phyloP scores from a whole-genome alignment of 176 grass and related monocot genomes.

The Dendrocalamus sinicus region DNA sequence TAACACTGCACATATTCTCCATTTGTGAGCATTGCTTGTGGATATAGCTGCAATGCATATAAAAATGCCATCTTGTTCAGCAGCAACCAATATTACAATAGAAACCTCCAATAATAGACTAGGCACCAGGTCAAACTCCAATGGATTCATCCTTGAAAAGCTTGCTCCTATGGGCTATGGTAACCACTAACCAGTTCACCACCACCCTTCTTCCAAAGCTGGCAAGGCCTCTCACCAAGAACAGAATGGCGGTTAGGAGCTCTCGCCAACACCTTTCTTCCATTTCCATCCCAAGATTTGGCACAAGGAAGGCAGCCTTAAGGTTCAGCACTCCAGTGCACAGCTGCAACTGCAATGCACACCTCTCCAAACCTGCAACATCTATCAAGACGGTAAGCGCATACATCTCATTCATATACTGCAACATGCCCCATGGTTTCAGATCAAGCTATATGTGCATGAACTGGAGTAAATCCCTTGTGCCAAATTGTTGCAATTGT shows the following conservation, averaged over 20 bases:
- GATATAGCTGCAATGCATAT: neutral
- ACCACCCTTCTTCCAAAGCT: neutral
- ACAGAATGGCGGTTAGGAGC: neutral
- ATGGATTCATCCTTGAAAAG: slow-evolving; percentile 1
- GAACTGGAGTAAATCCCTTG: neutral
- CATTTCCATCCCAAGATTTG: slow-evolving; percentile 8
- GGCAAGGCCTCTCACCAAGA: neutral
- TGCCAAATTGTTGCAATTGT: slow-evolving; percentile 1
- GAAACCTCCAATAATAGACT: neutral
- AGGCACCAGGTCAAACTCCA: neutral
- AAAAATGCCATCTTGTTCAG: slow-evolving; percentile 23
- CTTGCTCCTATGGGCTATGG: neutral
- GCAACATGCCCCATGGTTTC: neutral
- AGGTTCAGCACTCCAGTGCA: slow-evolving; percentile 10
- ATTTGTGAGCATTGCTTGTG: slow-evolving; percentile 6
- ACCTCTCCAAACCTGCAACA: slow-evolving; percentile 8
- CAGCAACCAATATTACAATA: neutral
- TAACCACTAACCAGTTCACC: neutral
- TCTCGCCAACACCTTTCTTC: neutral
- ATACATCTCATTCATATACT: neutral
- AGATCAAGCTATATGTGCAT: neutral
- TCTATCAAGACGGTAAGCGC: slow-evolving; percentile 7
- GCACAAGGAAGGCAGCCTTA: neutral
- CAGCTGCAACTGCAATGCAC: neutral
- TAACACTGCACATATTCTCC: neutral